Base-by-base conservation (phyloP, 176 grass and related monocot species). In the Bolboschoenus planiculmis region DNA sequence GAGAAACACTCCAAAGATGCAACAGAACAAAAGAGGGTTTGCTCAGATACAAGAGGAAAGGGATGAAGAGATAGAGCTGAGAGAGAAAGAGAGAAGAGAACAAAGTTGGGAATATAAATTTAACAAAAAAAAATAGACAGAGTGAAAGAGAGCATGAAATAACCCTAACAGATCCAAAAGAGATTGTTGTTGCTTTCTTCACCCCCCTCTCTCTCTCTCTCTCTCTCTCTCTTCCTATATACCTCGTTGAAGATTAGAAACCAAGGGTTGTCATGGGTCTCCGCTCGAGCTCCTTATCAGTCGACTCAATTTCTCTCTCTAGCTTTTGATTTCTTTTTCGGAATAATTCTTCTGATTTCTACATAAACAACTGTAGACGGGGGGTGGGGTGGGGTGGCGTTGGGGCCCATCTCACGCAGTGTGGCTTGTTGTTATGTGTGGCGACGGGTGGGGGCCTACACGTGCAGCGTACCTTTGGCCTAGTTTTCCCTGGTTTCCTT, bases 41-140 rank as follows among this genome's bases (percentile, higher is more conserved):
- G 79, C 79, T 82, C 57, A 47, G 58, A 82, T 82, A 82, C 79
- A 82, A 82, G 79, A n/a, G 53, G 84, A 85, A 85, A 78, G 57
- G n/a, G 57, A 66, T 79, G 84, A 87, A 64, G 79, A 29, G 56
- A n/a, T n/a, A n/a, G n/a, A n/a, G n/a, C 72, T 63, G 61, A 68
- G 82, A 84, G 66, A 78, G 71, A 85, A 47, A 85, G 56, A 85
- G 63, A 87, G 78, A 79, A 79, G 37, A 79, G 78, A 79, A 86
- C 73, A 86, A 79, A 86, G 44, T 55, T 10, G 67, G 56, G 44
- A 79, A 80, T 39, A 68, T 26, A 37, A 40, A 55, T 56, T 68
- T 21, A n/a, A n/a, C 10, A 56, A 64, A 66, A 54, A 85, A 51
- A 80, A 36, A 80, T 35, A 67, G 30, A 78, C 24, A 78, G 36